Base-by-base conservation (phyloP, 2,329 filamentous ascomycete species). In the Diaporthe sp. region DNA sequence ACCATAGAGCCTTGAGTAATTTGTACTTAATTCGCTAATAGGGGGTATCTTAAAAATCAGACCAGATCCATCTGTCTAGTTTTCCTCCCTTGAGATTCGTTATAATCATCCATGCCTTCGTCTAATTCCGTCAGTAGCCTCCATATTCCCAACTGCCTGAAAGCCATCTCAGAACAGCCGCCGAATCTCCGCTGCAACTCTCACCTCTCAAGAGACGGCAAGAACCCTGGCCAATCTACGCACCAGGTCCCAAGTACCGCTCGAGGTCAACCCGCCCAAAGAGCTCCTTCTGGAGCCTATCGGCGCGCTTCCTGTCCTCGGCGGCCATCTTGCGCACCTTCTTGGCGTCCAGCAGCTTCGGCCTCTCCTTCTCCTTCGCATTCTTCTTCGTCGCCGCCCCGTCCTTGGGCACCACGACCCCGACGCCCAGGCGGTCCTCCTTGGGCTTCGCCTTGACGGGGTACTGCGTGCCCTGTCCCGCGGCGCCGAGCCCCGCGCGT, bases 181-280 rank as follows among this genome's bases (percentile, higher is more conserved):
- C 57, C 15, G 4, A 15, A 28, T 4, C 20, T 8, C 17, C 47
- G 39, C 10, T 20, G 4, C 44, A 25, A 15, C 28, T 13, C 9
- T 17, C 34, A 22, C 20, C 22, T 6, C 31, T 28, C 12, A 20
- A 51, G 15, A 13, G 17, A 31, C 3, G 13, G 10, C 67, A 42
- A 68, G n/a, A 25, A 17, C 15, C 28, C 28, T 3, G 8, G 25
- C 47, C 63, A 8, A 7, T 2, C 51, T 49, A 77, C 7, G 58
- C 81, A 47, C 79, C 80, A 7, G 78, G 77, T 25, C 92, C 90
- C 25, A 97, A 84, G 82, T 97, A 97, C 81, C 88, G 91, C 80
- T 95, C 91, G 73, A 97, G 86, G 78, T 96, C 93, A n/a, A 94
- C 90, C 78, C 90, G 92, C 28, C 90, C 89, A 83, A 94, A 96